Evolutionary conservation across 768 basidiomycete species (phyloP).

Genomic region (Trametes gibbosa): DNA sequence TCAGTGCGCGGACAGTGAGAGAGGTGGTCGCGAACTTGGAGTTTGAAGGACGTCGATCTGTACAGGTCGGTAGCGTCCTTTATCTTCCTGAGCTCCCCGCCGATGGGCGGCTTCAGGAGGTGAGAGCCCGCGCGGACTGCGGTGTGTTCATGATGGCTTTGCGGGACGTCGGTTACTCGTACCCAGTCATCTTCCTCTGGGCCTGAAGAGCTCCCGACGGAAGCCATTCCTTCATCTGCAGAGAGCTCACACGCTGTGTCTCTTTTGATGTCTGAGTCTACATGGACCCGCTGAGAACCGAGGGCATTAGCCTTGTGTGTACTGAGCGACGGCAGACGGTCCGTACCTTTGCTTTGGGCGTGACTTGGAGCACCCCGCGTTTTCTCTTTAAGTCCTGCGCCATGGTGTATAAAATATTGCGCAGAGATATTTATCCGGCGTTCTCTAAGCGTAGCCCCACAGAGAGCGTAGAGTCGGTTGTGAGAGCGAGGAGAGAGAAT

Average conservation of each 20-base stretch:
- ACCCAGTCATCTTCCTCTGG: constrained; percentile 16
- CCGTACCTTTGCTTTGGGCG: background rate
- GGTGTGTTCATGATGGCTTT: constrained; percentile 1
- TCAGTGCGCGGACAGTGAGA: background rate
- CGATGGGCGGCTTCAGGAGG: constrained; percentile 55
- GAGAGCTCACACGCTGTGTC: background rate
- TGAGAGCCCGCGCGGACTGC: background rate
- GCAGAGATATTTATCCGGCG: no score
- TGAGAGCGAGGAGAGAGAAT: background rate
- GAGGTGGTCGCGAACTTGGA: constrained; percentile 53
- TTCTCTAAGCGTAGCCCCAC: background rate
- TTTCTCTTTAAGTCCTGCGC: constrained; percentile 3
- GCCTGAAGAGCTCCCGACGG: background rate
- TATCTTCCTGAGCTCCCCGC: constrained; percentile 66
- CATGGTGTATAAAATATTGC: no score
- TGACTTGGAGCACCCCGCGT: background rate
- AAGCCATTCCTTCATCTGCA: background rate
- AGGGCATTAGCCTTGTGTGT: background rate
- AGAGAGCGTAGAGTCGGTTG: background rate
- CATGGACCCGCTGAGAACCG: background rate
- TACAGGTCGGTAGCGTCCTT: constrained; percentile 75
- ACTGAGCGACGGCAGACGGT: background rate
- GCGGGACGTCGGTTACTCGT: constrained; percentile 1
- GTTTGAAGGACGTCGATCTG: constrained; percentile 77
- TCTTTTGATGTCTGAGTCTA: background rate